Conservation (phyloP, 2,329 filamentous ascomycete genomes). For the Colletotrichum sublineola region DNA sequence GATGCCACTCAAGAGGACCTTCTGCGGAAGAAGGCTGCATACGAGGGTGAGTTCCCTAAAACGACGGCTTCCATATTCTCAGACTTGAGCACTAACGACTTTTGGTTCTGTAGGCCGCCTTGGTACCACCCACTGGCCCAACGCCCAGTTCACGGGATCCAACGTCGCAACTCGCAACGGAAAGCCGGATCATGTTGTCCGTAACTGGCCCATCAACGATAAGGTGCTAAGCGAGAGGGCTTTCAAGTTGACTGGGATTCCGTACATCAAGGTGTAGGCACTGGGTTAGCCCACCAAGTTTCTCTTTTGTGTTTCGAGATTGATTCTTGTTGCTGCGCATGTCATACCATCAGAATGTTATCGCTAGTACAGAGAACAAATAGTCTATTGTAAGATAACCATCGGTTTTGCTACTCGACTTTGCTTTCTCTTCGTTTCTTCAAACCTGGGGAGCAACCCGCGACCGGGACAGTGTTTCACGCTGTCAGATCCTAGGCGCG, state of each 20-base stretch:
- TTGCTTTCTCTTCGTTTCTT: background rate
- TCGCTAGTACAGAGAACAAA: background rate
- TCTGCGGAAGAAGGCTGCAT: constrained; percentile 56
- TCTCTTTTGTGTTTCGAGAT: background rate
- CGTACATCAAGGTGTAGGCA: constrained; percentile 51
- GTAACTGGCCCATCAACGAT: constrained; percentile 55
- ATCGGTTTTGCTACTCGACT: background rate
- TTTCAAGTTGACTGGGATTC: constrained; percentile 62
- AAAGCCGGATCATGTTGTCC: constrained; percentile 50
- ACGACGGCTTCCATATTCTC: background rate
- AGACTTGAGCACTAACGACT: background rate
- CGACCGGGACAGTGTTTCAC: background rate
- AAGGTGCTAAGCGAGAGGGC: constrained; percentile 56
- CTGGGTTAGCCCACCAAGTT: background rate
- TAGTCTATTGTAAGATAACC: background rate
- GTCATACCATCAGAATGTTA: background rate
- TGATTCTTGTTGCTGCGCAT: background rate
- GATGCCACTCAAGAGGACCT: constrained; percentile 57
- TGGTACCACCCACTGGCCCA: constrained; percentile 60
- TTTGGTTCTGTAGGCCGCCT: constrained; percentile 43
- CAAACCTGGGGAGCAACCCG: background rate
- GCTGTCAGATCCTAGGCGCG: background rate
- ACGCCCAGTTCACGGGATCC: constrained; percentile 52
- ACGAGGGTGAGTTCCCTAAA: constrained; percentile 46
- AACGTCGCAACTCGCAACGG: constrained; percentile 45